Evolutionary conservation across 176 grass and related monocot genomes (phyloP).

Genomic region (Ensete ventricosum): DNA sequence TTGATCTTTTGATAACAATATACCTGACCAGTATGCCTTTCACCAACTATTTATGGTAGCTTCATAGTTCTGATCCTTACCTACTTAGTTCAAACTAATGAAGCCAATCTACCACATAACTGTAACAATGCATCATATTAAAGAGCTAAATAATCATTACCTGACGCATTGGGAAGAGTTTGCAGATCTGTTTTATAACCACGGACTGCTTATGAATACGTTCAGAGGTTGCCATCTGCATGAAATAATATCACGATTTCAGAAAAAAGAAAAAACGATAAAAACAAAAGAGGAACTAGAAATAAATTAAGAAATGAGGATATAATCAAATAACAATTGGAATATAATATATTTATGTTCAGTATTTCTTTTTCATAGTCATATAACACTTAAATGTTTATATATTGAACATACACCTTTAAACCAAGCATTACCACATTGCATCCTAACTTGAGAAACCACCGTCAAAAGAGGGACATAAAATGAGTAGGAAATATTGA

Average conservation of each 20-base stretch:
- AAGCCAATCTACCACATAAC: slow-evolving; percentile 3
- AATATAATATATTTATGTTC: too few species aligned
- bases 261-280: neutral
- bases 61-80: slow-evolving; percentile 1
- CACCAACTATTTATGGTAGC: neutral
- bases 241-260: neutral
- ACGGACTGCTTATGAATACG: slow-evolving; percentile 67
- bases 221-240: slow-evolving; percentile 78
- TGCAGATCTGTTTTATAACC: slow-evolving; percentile 85
- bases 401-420: too few species aligned
- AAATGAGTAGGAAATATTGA: too few species aligned
- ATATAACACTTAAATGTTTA: too few species aligned
- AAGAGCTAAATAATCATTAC: slow-evolving; percentile 36
- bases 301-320: neutral
- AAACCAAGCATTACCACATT: too few species aligned
- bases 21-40: too few species aligned
- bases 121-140: neutral
- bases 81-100: neutral
- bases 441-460: too few species aligned
- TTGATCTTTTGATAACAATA: too few species aligned
- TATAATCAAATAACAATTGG: too few species aligned
- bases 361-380: too few species aligned
- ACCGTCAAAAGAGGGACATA: too few species aligned
- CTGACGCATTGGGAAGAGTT: slow-evolving; percentile 65
- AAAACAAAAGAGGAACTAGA: neutral